Base-by-base conservation (phyloP, 2,329 filamentous ascomycete genomes). In the Xylariales sp. region DNA sequence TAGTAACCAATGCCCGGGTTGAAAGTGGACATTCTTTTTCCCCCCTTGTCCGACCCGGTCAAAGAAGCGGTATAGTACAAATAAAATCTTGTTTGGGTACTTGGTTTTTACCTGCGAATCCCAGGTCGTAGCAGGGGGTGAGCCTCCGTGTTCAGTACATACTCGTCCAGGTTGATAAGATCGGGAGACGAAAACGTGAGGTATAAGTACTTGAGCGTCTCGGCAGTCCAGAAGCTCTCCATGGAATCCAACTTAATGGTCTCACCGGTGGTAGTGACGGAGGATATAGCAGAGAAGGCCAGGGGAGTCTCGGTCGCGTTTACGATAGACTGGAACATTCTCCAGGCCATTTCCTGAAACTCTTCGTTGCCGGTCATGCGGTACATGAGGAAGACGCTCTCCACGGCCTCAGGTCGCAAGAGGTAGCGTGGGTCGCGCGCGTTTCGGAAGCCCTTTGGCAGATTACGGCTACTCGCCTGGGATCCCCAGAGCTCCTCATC, bases 181-280 rank as follows among this genome's bases (percentile, higher is more conserved):
- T 74, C 69, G 1, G 79, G 75, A 13, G 82, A 73, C 16, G 75
- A 78, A 48, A 87, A 88, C 19, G 87, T 73, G 34, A 88, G 56
- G 47, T 83, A 88, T 40, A 86, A 86, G 46, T 88, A 88, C 60
- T 87, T 88, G 42, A 88, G 60, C 13, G 83, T 88, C 63, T 88
- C 83, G 0, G 78, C 77, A 50, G 83, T 63, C 80, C 83, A 88
- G 50, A 85, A 87, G 43, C 76, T 83, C 65, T 87, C 53, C 52
- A 56, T 51, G 12, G 41, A 51, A 21, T 62, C 62, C 19, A 41
- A 18, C 40, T 54, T 58, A 2, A 49, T 48, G 13, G 53, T 69
- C 37, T 75, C 76, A n/a, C 61, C 65, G 20, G 49, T 53, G 0
- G 58, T 62, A 43, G 76, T 81, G 40, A 75, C 67, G 27, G 73